Percentiles rank a stretch among this genome's conserved stretches.
These are phyloP conservation scores for Lithohypha guttulata DNA, from an alignment of 2,329 filamentous ascomycete species.

Conservation along the genomic window DNA sequence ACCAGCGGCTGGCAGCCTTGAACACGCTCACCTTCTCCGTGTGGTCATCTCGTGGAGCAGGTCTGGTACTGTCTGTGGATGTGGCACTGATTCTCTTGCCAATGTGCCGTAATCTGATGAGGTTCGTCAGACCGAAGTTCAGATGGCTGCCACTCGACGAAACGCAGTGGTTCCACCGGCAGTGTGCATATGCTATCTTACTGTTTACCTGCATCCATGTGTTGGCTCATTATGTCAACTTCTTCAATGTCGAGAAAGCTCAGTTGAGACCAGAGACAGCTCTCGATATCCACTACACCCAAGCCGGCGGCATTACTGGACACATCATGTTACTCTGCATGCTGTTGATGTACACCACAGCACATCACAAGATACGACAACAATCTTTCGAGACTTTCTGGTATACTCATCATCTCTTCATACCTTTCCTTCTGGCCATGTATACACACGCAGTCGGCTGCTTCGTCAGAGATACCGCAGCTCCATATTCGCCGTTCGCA, in stretches of 20 bases:
- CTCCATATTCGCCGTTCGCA: constrained; percentile 72
- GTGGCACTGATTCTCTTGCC: constrained; percentile 79
- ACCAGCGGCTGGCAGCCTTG: constrained; percentile 59
- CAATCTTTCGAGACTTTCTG: constrained; percentile 98
- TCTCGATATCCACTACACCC: constrained; percentile 79
- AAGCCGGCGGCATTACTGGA: constrained; percentile 84
- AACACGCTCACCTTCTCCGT: constrained; percentile 81
- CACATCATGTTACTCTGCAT: constrained; percentile 99
- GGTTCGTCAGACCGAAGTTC: constrained; percentile 74
- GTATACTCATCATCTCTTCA: constrained; percentile 98
- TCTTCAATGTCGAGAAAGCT: constrained; percentile 83
- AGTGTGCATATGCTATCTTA: constrained; percentile 81
- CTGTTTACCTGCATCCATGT: constrained; percentile 72
- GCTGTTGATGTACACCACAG: constrained; percentile 94
- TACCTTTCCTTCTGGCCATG: constrained; percentile 83
- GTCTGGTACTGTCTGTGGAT: constrained; percentile 73
- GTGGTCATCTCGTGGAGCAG: constrained; percentile 91
- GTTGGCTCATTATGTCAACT: constrained; percentile 86
- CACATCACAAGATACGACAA: constrained; percentile 85
- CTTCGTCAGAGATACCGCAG: constrained; percentile 75
- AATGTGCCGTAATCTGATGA: constrained; percentile 84
- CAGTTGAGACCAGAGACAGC: constrained; percentile 74
- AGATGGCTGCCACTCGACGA: constrained; percentile 89
- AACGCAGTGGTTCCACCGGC: constrained; percentile 91
- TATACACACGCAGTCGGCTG: constrained; percentile 95